Base-by-base conservation (phyloP, 129 eudicot species). In the Chrysanthemum lavandulifolium region DNA sequence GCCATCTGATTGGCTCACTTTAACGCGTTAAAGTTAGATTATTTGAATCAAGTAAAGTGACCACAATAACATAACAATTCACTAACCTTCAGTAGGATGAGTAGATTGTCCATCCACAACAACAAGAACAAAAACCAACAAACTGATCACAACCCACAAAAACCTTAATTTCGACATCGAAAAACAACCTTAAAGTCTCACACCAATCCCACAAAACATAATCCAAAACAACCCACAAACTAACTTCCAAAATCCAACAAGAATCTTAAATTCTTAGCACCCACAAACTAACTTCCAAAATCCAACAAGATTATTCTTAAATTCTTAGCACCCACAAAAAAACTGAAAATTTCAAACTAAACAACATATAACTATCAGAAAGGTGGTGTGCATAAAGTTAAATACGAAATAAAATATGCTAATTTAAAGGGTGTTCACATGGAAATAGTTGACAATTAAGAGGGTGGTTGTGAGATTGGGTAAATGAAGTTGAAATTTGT, bases 1-100 rank as follows among this genome's bases (percentile, higher is more conserved):
- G 21, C 21, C 21, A 19, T 19, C 21, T 19, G 21, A 19, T 19
- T 0, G 21, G 21, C 21, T 19, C 21, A 19, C 21, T 19, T 23
- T 23, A 23, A 23, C 40, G 40, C 40, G 5, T 33, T 33, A 33
- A 3, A 33, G 40, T 33, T 31, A 21, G 23, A 21, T 21, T 21
- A 1, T 21, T 21, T 21, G 23, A 21, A 21, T 21, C 1, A 21
- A 21, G 23, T 21, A 21, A 21, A 21, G 23, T 21, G 1, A 23
- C 0, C 25, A 23, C 1, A 23, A 23, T 64, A 57, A 11, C 21
- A 51, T 40, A 27, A 69, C 23, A 4, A 29, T 68, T 16, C 21
- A 69, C 47, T 10, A 23, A 76, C 97, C 97, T 91, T 91, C 97
- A 0, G 56, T 48, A 21, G 91, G 95, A 74, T 84, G 82, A 16